Conservation (phyloP, 2,329 filamentous ascomycete species). For the Fusarium tanahbumbuense region DNA sequence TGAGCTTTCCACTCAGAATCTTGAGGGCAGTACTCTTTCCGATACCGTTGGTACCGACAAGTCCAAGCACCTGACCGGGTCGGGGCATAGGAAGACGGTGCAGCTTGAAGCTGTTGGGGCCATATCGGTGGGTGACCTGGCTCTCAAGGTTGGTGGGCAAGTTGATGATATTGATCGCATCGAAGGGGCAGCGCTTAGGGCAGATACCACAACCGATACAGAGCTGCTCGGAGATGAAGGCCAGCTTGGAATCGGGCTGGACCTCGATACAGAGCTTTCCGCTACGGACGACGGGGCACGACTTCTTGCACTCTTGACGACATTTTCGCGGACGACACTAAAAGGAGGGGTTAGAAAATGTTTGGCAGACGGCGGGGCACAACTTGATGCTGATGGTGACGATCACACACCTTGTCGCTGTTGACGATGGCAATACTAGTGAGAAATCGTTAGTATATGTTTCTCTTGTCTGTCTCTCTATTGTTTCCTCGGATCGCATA, state of each 20-base stretch:
- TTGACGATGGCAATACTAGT: slow-evolving; percentile 97
- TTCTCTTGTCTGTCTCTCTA: not conserved
- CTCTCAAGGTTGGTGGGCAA: slow-evolving; percentile 98
- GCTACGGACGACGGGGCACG: slow-evolving; percentile 95
- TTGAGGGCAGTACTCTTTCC: slow-evolving; percentile 99
- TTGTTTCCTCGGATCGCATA: not conserved
- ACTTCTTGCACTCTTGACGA: slow-evolving; percentile 98
- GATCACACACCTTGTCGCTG: slow-evolving; percentile 79
- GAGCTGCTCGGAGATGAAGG: slow-evolving; percentile 95
- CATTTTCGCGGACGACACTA: slow-evolving; percentile 75
- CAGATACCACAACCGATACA: slow-evolving; percentile 99
- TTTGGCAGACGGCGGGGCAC: slow-evolving; percentile 47
- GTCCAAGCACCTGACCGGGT: slow-evolving; percentile 92
- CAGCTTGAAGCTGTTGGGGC: slow-evolving; percentile 99
- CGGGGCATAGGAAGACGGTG: slow-evolving; percentile 96
- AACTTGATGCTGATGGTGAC: slow-evolving; percentile 26
- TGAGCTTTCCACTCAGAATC: slow-evolving; percentile 97
- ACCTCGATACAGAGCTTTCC: slow-evolving; percentile 99
- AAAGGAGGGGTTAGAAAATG: slow-evolving; percentile 45
- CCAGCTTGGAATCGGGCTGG: slow-evolving; percentile 85
- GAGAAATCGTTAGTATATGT: slow-evolving; percentile 42
- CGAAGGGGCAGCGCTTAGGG: slow-evolving; percentile 98
- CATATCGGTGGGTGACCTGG: slow-evolving; percentile 98
- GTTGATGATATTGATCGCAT: slow-evolving; percentile 99
- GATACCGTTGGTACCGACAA: slow-evolving; percentile 99